These are phyloP conservation scores for Verticillium nubilum DNA, from an alignment of 2,329 filamentous ascomycete genomes.

Conservation along the genomic window DNA sequence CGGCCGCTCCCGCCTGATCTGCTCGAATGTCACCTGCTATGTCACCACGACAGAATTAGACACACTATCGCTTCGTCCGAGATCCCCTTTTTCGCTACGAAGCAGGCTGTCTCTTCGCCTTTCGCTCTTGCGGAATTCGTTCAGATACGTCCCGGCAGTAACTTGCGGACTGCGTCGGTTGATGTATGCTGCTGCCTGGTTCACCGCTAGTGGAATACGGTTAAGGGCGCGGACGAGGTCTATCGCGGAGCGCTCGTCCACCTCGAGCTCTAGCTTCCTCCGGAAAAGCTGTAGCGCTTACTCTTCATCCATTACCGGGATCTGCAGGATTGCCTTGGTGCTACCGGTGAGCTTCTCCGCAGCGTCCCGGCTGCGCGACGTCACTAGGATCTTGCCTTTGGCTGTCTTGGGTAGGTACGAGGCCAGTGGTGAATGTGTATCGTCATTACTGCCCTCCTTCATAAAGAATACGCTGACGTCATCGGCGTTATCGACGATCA, in stretches of 20 bases:
- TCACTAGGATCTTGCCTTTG: constrained; percentile 12
- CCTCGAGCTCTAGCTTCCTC: neutral
- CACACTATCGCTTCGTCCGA: no score
- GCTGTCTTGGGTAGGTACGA: constrained; percentile 12
- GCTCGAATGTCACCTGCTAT: constrained; percentile 21
- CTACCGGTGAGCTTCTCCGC: constrained; percentile 10
- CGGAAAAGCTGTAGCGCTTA: neutral
- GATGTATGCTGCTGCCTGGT: constrained; percentile 23
- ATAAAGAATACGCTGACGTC: constrained; percentile 7
- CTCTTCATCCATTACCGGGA: neutral
- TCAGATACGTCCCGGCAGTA: no score
- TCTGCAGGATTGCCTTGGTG: neutral
- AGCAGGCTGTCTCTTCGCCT: constrained; percentile 18
- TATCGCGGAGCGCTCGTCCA: neutral
- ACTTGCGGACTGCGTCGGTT: constrained; percentile 9
- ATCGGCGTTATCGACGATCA: constrained; percentile 15
- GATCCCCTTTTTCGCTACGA: constrained; percentile 8
- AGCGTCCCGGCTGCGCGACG: constrained; percentile 10
- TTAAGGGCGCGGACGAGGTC: constrained; percentile 12
- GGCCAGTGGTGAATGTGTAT: neutral
- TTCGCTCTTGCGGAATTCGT: constrained; percentile 18
- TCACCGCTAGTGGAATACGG: constrained; percentile 25
- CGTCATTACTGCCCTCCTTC: neutral
- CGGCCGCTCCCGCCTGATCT: constrained; percentile 24
- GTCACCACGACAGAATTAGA: constrained; percentile 15